These are phyloP conservation scores for Warburgia ugandensis DNA, from an alignment of 164 flowering plant species.

Conservation along the genomic window DNA sequence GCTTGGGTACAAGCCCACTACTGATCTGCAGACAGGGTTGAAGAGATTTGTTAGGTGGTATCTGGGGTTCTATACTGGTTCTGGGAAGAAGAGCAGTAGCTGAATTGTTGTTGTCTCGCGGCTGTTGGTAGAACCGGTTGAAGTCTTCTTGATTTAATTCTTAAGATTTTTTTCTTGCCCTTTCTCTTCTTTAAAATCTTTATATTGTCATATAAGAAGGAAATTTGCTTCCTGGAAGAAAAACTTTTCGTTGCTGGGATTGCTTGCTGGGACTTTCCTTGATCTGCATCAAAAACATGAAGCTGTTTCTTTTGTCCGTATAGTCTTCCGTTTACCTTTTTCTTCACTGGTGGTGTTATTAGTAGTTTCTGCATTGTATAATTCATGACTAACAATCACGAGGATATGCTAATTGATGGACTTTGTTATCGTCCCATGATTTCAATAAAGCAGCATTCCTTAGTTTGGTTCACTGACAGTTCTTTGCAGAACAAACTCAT, in stretches of 20 bases:
- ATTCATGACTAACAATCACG: slow-evolving; percentile 4
- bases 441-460: slow-evolving; percentile 3
- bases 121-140: slow-evolving; percentile 23
- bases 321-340: slow-evolving; percentile 11
- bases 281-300: slow-evolving; percentile 19
- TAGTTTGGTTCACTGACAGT: background rate
- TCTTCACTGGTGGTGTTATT: slow-evolving; percentile 14
- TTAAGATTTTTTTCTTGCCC: slow-evolving; percentile 35
- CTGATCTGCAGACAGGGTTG: slow-evolving; percentile 86
- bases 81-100: slow-evolving; percentile 53
- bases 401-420: slow-evolving; percentile 1
- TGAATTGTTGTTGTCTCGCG: slow-evolving; percentile 18
- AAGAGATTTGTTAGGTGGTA: slow-evolving; percentile 81
- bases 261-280: slow-evolving; percentile 24
- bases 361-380: slow-evolving; percentile 7
- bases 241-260: slow-evolving; percentile 11
- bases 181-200: slow-evolving; percentile 14
- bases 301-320: slow-evolving; percentile 17
- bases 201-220: slow-evolving; percentile 30
- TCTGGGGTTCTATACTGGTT: slow-evolving; percentile 43
- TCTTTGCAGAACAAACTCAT: background rate
- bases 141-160: slow-evolving; percentile 52
- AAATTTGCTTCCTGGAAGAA: slow-evolving; percentile 15
- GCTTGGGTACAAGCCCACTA: slow-evolving; percentile 81
- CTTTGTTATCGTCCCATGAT: background rate